Evolutionary conservation across 1,284 basidiomycete species (phyloP).

Genomic region (Fereydounia khargensis): DNA sequence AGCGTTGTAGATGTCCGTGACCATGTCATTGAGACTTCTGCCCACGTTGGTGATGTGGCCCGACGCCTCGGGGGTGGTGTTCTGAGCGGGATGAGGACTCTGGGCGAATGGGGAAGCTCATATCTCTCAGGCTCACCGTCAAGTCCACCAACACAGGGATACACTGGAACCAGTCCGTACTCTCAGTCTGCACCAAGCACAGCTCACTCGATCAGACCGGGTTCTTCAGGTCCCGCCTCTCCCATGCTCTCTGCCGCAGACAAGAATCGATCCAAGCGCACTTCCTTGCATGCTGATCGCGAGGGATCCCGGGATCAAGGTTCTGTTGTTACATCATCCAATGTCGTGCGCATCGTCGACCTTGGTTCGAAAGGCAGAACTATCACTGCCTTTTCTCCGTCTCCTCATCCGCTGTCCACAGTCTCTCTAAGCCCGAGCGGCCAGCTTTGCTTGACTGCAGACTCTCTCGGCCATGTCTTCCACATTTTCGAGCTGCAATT

Average conservation of each 20-base stretch:
- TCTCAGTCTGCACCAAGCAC: slow-evolving; percentile 26
- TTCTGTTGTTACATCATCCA: neutral
- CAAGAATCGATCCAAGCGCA: slow-evolving; percentile 2
- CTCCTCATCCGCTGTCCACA: slow-evolving; percentile 6
- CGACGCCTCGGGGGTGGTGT: slow-evolving; percentile 30
- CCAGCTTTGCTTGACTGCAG: slow-evolving; percentile 18
- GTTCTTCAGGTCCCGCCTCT: slow-evolving; percentile 23
- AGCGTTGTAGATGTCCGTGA: slow-evolving; percentile 27
- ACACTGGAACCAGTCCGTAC: slow-evolving; percentile 14
- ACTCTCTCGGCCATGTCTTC: slow-evolving; percentile 23
- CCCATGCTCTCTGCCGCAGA: slow-evolving; percentile 17
- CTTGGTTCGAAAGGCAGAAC: slow-evolving; percentile 7
- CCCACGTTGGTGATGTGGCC: slow-evolving; percentile 25
- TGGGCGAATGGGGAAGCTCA: slow-evolving; percentile 30
- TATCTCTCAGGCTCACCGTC: slow-evolving; percentile 16
- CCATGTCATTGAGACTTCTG: slow-evolving; percentile 27
- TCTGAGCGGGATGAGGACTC: slow-evolving; percentile 24
- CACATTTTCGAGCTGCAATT: slow-evolving; percentile 23
- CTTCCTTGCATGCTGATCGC: neutral
- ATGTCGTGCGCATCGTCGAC: slow-evolving; percentile 15
- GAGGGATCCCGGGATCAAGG: no score
- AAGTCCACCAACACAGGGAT: neutral
- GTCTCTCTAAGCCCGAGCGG: slow-evolving; percentile 21
- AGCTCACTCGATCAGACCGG: slow-evolving; percentile 3
- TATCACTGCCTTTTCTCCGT: slow-evolving; percentile 19